Percentiles rank a stretch among this genome's conserved stretches.
Conservation (phyloP, 2,329 filamentous ascomycete genomes). For the Cordyceps cateniannulata region DNA sequence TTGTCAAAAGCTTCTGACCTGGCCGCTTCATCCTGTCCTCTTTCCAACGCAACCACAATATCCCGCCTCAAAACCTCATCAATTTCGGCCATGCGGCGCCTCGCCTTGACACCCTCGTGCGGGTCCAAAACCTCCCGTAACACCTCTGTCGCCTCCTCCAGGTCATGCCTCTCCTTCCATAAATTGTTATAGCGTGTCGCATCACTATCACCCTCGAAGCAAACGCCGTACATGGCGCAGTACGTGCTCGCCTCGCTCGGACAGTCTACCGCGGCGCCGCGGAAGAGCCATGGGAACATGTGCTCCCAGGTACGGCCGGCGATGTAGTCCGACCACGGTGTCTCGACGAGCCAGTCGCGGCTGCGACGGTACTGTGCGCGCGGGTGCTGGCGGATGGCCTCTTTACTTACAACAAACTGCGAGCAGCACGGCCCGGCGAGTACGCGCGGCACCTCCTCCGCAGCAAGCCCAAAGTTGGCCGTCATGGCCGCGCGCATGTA, state of each 20-base stretch:
- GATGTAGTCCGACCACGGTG: conserved; percentile 23
- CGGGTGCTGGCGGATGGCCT: conserved; percentile 23
- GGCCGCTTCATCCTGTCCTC: not conserved
- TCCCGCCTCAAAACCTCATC: not conserved
- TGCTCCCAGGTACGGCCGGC: conserved; percentile 29
- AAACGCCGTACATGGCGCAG: conserved; percentile 28
- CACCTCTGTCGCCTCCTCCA: conserved; percentile 10
- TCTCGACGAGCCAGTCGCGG: conserved; percentile 25
- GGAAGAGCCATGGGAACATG: conserved; percentile 28
- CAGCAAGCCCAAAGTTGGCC: conserved; percentile 21
- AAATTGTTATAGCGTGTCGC: conserved; percentile 6
- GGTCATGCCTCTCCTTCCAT: conserved; percentile 5
- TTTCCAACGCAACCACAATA: not conserved
- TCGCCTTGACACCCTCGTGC: conserved; percentile 6
- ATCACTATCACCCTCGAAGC: conserved; percentile 20
- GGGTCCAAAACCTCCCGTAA: conserved; percentile 1
- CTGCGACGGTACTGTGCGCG: conserved; percentile 23
- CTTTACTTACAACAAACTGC: conserved; percentile 28
- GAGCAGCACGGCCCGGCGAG: conserved; percentile 28
- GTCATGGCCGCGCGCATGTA: conserved; percentile 24
- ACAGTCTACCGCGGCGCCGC: conserved; percentile 34
- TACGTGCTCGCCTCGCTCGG: conserved; percentile 31
- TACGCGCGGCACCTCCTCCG: conserved; percentile 23
- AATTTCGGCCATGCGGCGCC: conserved; percentile 4
- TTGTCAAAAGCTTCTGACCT: not conserved